Percentiles rank a stretch among this genome's conserved stretches.
Conservation (phyloP, 1,284 basidiomycete genomes). For the Golubevia sp. region DNA sequence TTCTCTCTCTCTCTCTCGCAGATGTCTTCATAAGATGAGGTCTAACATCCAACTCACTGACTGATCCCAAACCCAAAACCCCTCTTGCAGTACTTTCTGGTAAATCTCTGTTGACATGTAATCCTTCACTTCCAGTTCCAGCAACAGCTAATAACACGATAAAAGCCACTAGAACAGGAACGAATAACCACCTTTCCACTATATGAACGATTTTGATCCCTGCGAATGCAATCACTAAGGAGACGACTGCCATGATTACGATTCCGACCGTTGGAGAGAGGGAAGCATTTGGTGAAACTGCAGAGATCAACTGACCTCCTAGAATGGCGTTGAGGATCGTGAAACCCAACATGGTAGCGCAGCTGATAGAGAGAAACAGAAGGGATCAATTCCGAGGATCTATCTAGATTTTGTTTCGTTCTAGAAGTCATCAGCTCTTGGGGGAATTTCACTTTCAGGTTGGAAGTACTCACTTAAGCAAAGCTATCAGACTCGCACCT, state of each 20-base stretch:
- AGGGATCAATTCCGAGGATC: no score
- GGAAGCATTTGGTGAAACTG: conserved; percentile 65
- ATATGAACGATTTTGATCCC: conserved; percentile 73
- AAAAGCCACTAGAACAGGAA: conserved; percentile 72
- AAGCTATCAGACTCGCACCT: conserved; percentile 31
- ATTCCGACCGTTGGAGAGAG: conserved; percentile 72
- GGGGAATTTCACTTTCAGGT: no score
- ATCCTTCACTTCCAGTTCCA: conserved; percentile 47
- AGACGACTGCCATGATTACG: conserved; percentile 78
- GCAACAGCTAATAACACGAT: conserved; percentile 55
- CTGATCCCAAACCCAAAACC: conserved; percentile 55
- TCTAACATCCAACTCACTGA: no score
- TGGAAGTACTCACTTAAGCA: conserved; percentile 16
- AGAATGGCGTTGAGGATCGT: conserved; percentile 77
- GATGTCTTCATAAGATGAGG: no score
- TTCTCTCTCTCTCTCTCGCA: no score
- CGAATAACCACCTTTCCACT: conserved; percentile 67
- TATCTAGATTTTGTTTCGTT: no score
- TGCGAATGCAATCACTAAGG: conserved; percentile 78
- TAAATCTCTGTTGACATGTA: conserved; percentile 44
- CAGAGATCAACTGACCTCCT: conserved; percentile 77
- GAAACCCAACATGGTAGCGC: conserved; percentile 72
- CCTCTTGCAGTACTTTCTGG: conserved; percentile 32
- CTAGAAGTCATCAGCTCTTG: no score
- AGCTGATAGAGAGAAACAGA: no score